Evolutionary conservation across 1,139 yeast genomes (phyloP).

Genomic region (Dujonia santamariae): DNA sequence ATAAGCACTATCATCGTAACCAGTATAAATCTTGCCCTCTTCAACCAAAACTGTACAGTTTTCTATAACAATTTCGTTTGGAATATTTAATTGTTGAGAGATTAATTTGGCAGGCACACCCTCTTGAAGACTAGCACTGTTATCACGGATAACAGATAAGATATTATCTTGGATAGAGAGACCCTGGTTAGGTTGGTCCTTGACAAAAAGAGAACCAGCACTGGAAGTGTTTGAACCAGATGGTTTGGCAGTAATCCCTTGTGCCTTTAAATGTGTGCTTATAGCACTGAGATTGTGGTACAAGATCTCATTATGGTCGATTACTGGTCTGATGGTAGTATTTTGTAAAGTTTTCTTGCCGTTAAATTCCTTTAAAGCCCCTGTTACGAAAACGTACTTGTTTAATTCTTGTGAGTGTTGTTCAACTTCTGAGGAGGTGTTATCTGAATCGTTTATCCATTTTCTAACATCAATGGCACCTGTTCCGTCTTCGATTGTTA

Average conservation of each 20-base stretch:
- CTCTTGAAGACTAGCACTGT: constrained; percentile 60
- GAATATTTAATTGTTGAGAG: constrained; percentile 52
- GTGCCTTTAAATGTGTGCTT: constrained; percentile 55
- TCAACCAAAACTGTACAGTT: constrained; percentile 56
- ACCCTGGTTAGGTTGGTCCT: constrained; percentile 26
- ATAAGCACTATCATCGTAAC: constrained; percentile 62
- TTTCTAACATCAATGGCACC: constrained; percentile 68
- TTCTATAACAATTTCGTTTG: constrained; percentile 45
- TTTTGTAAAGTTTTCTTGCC: constrained; percentile 66
- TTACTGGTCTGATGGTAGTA: constrained; percentile 56
- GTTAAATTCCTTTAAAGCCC: constrained; percentile 68
- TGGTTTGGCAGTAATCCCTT: constrained; percentile 23
- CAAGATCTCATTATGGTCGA: constrained; percentile 71
- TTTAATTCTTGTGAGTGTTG: constrained; percentile 28
- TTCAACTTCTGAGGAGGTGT: constrained; percentile 35
- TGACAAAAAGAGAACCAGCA: constrained; percentile 43
- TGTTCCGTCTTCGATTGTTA: constrained; percentile 82
- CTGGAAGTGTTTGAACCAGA: constrained; percentile 13
- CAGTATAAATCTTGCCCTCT: constrained; percentile 63
- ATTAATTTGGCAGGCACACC: constrained; percentile 69
- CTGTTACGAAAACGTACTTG: constrained; percentile 66
- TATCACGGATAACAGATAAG: constrained; percentile 46
- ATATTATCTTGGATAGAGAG: constrained; percentile 37
- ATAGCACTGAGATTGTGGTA: constrained; percentile 78
- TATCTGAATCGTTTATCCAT: constrained; percentile 53